phyloP scores from a whole-genome alignment of 2,329 filamentous ascomycete species.

The Colletotrichum chlorophyti region DNA sequence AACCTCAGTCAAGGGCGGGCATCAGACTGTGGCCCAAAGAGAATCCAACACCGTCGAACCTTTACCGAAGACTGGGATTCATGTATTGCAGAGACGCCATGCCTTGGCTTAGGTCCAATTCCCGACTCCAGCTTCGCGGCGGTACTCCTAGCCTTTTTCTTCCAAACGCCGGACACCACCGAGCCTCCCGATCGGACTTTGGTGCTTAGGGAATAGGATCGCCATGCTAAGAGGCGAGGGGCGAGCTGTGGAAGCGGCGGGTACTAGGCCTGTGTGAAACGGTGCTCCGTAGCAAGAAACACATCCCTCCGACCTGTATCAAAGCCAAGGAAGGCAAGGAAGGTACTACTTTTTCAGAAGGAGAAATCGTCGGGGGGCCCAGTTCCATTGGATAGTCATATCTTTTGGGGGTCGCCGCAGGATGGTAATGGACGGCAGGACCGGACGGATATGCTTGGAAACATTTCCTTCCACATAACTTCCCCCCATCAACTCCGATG shows the following conservation, averaged over 20 bases:
- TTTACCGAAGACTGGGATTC: too few species aligned
- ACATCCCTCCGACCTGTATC: slow-evolving; percentile 10
- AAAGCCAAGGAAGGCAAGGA: too few species aligned
- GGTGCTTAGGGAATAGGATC: slow-evolving; percentile 7
- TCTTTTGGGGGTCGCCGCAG: too few species aligned
- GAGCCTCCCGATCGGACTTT: slow-evolving; percentile 29
- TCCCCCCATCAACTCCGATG: slow-evolving; percentile 6
- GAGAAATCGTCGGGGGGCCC: slow-evolving; percentile 12
- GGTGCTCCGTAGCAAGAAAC: slow-evolving; percentile 21
- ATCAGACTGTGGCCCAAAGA: slow-evolving; percentile 17
- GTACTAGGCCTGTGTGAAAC: slow-evolving; percentile 27
- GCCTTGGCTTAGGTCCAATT: slow-evolving; percentile 21
- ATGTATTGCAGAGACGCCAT: too few species aligned
- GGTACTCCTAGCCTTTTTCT: slow-evolving; percentile 21
- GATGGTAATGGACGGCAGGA: slow-evolving; percentile 14
- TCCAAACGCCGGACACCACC: slow-evolving; percentile 28
- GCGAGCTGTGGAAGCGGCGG: slow-evolving; percentile 19
- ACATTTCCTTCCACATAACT: slow-evolving; percentile 12
- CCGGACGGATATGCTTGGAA: slow-evolving; percentile 19
- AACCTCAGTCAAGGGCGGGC: slow-evolving; percentile 21
- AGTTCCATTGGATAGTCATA: slow-evolving; percentile 24
- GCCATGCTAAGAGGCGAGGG: slow-evolving; percentile 7
- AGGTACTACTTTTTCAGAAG: too few species aligned
- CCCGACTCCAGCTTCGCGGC: slow-evolving; percentile 21
- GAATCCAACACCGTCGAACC: slow-evolving; percentile 15